Evolutionary conservation across 2,329 filamentous ascomycete genomes (phyloP), one percentile per base, ranked within the genome.

Genomic region (Cercospora zeae-maydis): DNA sequence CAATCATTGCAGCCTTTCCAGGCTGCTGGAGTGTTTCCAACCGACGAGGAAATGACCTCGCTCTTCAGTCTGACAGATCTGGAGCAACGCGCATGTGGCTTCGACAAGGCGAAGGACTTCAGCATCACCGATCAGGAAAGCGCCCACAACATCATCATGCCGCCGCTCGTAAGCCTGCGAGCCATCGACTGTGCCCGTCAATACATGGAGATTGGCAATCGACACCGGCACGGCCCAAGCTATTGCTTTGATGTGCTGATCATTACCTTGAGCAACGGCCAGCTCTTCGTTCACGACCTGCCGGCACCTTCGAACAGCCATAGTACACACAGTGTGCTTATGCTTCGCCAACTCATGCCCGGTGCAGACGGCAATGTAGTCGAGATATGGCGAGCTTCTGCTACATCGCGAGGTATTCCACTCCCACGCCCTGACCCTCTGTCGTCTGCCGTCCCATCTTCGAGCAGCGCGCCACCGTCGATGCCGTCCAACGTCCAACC

Each of bases 21-120:
- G 39, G 13, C 19, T n/a, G 16, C 42, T 13, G 37, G 21, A 8
- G 11, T 21, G 5, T 34, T 58, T 9, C 56, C 56, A 13, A 34
- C 42, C n/a, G 21, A 42, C 11, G 37, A 14, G 56, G 39, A 58
- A 39, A 58, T 58, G 56, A n/a, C n/a, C 10, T 51, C 56, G 19
- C 31, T 58, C 3, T 58, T 49, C 39, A 24, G 3, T 19, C 10
- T 34, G 4, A 30, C 56, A n/a, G 16, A 3, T 3, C 31, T 1
- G 11, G 10, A 13, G 11, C 56, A 58, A 45, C 16, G 19, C 16
- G 56, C 56, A 6, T 58, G 39, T 21, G 56, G 56, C 1, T 34
- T 58, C n/a, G 13, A 58, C 39, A 1, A 19, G 7, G 56, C 19
- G 3, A 11, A 47, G 21, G 56, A 58, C 42, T 49, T 58, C 7